Evolutionary conservation across 768 basidiomycete species (phyloP).

Genomic region (Tulasnella sp.): DNA sequence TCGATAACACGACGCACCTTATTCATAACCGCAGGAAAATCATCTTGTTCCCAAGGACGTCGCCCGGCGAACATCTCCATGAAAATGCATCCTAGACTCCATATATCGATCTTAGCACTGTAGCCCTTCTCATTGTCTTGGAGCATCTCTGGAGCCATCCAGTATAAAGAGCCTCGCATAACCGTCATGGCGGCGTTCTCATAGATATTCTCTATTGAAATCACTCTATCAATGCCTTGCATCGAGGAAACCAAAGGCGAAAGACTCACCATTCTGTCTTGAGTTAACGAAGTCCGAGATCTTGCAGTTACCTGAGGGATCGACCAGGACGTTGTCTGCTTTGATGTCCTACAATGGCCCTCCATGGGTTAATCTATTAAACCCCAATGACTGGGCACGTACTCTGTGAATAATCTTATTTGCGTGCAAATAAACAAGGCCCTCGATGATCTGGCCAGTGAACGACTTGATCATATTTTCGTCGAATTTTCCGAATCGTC

Average conservation of each 20-base stretch:
- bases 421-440: conserved; percentile 88
- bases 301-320: conserved; percentile 87
- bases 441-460: conserved; percentile 84
- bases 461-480: conserved; percentile 94
- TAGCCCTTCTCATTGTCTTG: conserved; percentile 81
- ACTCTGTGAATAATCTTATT: conserved; percentile 90
- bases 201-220: background rate
- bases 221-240: background rate
- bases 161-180: conserved; percentile 97
- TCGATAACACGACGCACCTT: conserved; percentile 55
- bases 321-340: conserved; percentile 98
- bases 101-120: conserved; percentile 96
- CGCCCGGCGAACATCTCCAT: conserved; percentile 99
- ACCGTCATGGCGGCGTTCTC: conserved; percentile 62
- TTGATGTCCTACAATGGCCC: conserved; percentile 71
- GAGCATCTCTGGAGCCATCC: conserved; percentile 98
- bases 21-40: conserved; percentile 88
- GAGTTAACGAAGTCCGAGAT: conserved; percentile 98
- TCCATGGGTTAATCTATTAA: conserved; percentile 6
- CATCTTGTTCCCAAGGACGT: conserved; percentile 89
- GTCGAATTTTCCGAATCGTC: conserved; percentile 88
- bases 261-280: conserved; percentile 57
- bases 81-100: conserved; percentile 96
- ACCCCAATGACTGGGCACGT: background rate
- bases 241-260: background rate